Percentiles rank a stretch among this genome's conserved stretches.
Evolutionary conservation across 2,329 filamentous ascomycete genomes (phyloP).

Genomic region (Annulohypoxylon truncatum): DNA sequence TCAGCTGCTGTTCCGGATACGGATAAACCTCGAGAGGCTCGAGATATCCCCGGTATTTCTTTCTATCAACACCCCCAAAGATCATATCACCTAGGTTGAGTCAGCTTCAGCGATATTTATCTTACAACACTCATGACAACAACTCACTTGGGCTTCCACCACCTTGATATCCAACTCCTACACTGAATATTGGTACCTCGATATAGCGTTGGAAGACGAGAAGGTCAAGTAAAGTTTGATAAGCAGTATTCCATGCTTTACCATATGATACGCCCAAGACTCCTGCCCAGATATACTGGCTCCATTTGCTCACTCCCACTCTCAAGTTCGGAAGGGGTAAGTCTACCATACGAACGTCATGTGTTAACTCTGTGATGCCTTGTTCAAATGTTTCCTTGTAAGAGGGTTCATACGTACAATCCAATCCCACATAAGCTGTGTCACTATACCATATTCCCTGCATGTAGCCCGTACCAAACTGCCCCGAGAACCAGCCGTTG

Average conservation of each 20-base stretch:
- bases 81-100: conserved; percentile 51
- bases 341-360: conserved; percentile 34
- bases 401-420: conserved; percentile 30
- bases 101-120: background rate
- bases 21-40: conserved; percentile 52
- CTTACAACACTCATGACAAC: background rate
- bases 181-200: conserved; percentile 52
- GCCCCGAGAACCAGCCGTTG: conserved; percentile 45
- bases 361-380: background rate
- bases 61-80: conserved; percentile 60
- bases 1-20: conserved; percentile 50
- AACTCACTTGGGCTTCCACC: conserved; percentile 48
- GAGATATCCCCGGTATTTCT: conserved; percentile 55
- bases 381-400: background rate
- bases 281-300: conserved; percentile 53
- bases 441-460: conserved; percentile 51
- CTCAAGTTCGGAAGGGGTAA: conserved; percentile 49
- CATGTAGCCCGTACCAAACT: conserved; percentile 52
- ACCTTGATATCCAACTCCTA: conserved; percentile 51
- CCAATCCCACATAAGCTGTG: conserved; percentile 48
- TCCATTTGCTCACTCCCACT: conserved; percentile 53
- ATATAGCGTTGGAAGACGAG: conserved; percentile 51
- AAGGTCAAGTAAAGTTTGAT: conserved; percentile 51
- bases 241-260: conserved; percentile 50
- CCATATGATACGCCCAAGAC: conserved; percentile 54